Percentiles rank a stretch among this genome's conserved stretches.
These are phyloP conservation scores for Boletus rufocinnamomeus DNA, from an alignment of 768 basidiomycete genomes.

Conservation along the genomic window DNA sequence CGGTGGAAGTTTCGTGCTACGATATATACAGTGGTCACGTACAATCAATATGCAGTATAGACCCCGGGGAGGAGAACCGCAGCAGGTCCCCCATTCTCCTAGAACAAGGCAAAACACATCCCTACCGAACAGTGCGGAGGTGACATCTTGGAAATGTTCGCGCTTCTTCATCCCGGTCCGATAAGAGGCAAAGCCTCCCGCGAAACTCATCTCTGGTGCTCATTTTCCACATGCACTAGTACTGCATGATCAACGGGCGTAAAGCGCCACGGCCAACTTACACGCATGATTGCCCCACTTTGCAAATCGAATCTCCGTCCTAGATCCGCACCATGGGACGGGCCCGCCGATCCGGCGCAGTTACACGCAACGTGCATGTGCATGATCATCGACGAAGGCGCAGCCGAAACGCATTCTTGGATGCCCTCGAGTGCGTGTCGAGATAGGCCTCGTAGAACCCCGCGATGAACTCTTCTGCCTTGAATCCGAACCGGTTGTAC, in stretches of 20 bases:
- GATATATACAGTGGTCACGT: not conserved
- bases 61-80: not conserved
- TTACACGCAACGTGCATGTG: not conserved
- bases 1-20: too few relatives aligned
- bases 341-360: not conserved
- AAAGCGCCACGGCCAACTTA: not conserved
- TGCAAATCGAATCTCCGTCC: not conserved
- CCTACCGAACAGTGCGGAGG: not conserved
- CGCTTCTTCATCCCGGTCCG: not conserved
- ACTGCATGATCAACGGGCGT: not conserved
- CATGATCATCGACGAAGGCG: constrained; percentile 59
- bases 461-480: constrained; percentile 80
- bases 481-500: constrained; percentile 87
- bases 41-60: not conserved
- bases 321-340: not conserved
- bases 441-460: constrained; percentile 83
- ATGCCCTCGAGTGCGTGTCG: constrained; percentile 65
- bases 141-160: not conserved
- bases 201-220: not conserved
- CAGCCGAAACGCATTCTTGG: constrained; percentile 79
- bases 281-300: not conserved
- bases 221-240: not conserved
- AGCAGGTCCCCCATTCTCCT: too few relatives aligned
- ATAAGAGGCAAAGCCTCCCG: not conserved
- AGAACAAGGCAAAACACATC: not conserved